These are phyloP conservation scores for Suillus sp. DNA, from an alignment of 768 basidiomycete genomes.

Conservation along the genomic window DNA sequence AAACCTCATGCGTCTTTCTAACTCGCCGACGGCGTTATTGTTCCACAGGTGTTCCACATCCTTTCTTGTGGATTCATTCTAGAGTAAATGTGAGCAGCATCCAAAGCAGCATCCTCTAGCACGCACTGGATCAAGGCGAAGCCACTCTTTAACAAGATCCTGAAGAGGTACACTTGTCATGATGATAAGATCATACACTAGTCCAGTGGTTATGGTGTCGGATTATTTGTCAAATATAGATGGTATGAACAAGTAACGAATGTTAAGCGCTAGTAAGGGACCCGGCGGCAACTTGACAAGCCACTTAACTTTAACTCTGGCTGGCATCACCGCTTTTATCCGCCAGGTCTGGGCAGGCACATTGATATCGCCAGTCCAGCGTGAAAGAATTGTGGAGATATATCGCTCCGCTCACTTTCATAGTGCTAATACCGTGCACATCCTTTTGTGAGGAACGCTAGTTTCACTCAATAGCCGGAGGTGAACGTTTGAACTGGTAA, in stretches of 20 bases:
- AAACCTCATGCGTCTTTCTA: conserved; percentile 47
- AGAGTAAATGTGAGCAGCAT: background rate
- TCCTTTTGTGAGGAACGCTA: too few species aligned
- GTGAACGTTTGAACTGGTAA: too few species aligned
- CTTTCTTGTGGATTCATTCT: conserved; percentile 42
- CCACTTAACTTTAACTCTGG: too few species aligned
- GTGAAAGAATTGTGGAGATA: too few species aligned
- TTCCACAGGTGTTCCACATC: conserved; percentile 40
- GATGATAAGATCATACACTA: background rate
- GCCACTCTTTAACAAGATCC: conserved; percentile 52
- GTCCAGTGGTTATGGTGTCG: background rate
- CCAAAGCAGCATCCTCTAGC: background rate
- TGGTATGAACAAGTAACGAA: background rate
- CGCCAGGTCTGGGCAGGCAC: too few species aligned
- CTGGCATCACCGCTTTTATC: too few species aligned
- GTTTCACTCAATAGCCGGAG: too few species aligned
- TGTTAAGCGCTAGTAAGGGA: background rate
- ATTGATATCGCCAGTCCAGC: too few species aligned
- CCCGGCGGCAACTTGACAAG: background rate
- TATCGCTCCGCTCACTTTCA: too few species aligned
- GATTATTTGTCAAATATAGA: background rate
- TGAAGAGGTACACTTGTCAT: conserved; percentile 34
- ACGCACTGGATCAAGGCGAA: conserved; percentile 49
- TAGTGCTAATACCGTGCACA: too few species aligned
- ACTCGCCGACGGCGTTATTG: conserved; percentile 31